Percentiles rank a stretch among this genome's conserved stretches.
These are phyloP conservation scores for Xylariomycetidae sp. DNA, from an alignment of 2,329 filamentous ascomycete species.

Conservation along the genomic window DNA sequence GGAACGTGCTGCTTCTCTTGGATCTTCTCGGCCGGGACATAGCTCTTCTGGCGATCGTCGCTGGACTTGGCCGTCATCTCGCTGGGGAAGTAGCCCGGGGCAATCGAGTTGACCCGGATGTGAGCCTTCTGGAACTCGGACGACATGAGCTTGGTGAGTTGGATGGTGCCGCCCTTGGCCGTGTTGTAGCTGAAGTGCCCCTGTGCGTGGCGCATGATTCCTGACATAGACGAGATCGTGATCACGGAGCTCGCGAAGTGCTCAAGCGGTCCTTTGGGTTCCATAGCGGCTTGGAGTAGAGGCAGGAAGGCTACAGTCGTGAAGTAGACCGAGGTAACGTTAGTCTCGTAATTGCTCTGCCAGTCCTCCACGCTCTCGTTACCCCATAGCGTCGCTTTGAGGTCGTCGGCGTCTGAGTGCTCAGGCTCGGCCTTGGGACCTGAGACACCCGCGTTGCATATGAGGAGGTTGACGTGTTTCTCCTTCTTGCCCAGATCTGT, in stretches of 20 bases:
- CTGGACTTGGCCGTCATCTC: constrained; percentile 63
- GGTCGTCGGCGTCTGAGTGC: constrained; percentile 43
- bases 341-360: constrained; percentile 57
- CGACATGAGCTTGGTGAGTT: constrained; percentile 63
- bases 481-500: constrained; percentile 52
- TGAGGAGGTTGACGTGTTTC: constrained; percentile 56
- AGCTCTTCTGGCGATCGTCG: constrained; percentile 58
- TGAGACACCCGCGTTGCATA: constrained; percentile 58
- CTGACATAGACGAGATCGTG: constrained; percentile 62
- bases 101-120: constrained; percentile 61
- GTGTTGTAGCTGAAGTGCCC: constrained; percentile 68
- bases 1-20: constrained; percentile 59
- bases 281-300: constrained; percentile 53
- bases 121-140: constrained; percentile 58
- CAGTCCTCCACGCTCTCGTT: constrained; percentile 55
- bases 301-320: constrained; percentile 63
- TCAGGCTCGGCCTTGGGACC: constrained; percentile 53
- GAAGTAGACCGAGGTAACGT: constrained; percentile 64
- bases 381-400: constrained; percentile 60
- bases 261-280: constrained; percentile 41
- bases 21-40: constrained; percentile 55
- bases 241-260: constrained; percentile 55
- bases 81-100: constrained; percentile 64
- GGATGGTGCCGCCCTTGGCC: constrained; percentile 62
- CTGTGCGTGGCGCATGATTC: constrained; percentile 60